Base-by-base conservation (phyloP, 1,139 yeast genomes). In the Pichia sp. region DNA sequence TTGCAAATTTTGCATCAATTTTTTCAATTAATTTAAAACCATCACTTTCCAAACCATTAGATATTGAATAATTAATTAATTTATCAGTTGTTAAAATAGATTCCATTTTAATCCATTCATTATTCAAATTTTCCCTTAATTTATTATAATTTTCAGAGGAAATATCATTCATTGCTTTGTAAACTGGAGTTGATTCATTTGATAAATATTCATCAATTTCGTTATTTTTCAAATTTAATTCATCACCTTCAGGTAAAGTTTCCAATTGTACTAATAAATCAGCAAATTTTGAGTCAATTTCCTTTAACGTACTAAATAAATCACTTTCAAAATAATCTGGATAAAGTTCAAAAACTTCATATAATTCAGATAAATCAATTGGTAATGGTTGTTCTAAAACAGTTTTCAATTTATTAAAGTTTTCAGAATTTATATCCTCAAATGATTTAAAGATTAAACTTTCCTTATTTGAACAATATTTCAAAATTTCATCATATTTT, bases 301-400 rank as follows among this genome's bases (percentile, higher is more conserved):
- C 51, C 28, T 57, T 44, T 22, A 63, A 43, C 5, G 53, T 34
- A 9, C 48, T 52, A 38, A 49, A 64, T 42, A 62, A 44, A 38
- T 47, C 50, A 38, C 61, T 56, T 1, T 43, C 41, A 44, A 56
- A 58, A 42, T 62, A 60, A 47, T 61, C 63, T 22, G 60, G 53
- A 42, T 57, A 57, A 22, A 48, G 54, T 42, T 64, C 65, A 27
- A 64, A 58, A 16, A 62, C 49, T 47, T 63, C 62, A 50, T 56
- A 60, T 16, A 65, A 44, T 50, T 63, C 67, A 30, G 53, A 42
- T 25, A 64, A 50, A 44, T 58, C 61, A 52, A 64, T 63, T n/a
- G 67, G 67, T 48, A 58, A 51, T 27, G 65, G 63, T 41, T 52
- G 51, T 31, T 57, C 56, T 38, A 62, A 47, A 34, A 62, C 50